These are phyloP conservation scores for Trametes elegans DNA, from an alignment of 768 basidiomycete genomes.

Conservation along the genomic window DNA sequence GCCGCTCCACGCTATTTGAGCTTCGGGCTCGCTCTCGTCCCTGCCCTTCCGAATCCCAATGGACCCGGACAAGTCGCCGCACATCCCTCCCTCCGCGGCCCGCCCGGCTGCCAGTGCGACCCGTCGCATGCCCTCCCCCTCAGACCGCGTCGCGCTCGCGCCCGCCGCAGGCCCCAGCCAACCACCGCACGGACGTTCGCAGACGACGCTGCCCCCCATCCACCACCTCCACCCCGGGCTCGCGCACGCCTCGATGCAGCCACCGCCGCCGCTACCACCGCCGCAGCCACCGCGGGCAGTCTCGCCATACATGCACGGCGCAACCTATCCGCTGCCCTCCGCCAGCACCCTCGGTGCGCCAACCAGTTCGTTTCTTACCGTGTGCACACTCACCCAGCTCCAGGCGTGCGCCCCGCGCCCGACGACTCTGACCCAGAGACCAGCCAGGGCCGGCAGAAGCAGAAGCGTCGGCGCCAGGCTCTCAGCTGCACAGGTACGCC, in stretches of 20 bases:
- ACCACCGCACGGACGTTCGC: conserved; percentile 24
- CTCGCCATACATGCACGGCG: conserved; percentile 20
- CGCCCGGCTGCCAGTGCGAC: conserved; percentile 26
- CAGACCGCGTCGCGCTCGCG: conserved; percentile 28
- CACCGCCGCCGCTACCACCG: conserved; percentile 29
- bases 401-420: conserved; percentile 35
- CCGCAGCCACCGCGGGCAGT: conserved; percentile 25
- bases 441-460: conserved; percentile 64
- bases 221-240: conserved; percentile 66
- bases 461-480: conserved; percentile 80
- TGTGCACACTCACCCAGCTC: neutral
- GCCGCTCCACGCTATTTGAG: conserved; percentile 16
- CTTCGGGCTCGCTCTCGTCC: conserved; percentile 7
- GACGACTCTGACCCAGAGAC: conserved; percentile 60
- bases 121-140: conserved; percentile 27
- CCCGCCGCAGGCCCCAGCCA: conserved; percentile 18
- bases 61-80: conserved; percentile 39
- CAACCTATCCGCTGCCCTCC: conserved; percentile 22
- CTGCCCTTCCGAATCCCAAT: conserved; percentile 23
- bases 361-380: neutral
- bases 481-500: conserved; percentile 77
- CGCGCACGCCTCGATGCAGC: conserved; percentile 44
- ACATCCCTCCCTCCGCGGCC: conserved; percentile 26
- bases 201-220: conserved; percentile 57
- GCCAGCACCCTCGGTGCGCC: conserved; percentile 21